These are phyloP conservation scores for Rosa chinensis DNA, from an alignment of 306 rosid species.

Conservation along the genomic window DNA sequence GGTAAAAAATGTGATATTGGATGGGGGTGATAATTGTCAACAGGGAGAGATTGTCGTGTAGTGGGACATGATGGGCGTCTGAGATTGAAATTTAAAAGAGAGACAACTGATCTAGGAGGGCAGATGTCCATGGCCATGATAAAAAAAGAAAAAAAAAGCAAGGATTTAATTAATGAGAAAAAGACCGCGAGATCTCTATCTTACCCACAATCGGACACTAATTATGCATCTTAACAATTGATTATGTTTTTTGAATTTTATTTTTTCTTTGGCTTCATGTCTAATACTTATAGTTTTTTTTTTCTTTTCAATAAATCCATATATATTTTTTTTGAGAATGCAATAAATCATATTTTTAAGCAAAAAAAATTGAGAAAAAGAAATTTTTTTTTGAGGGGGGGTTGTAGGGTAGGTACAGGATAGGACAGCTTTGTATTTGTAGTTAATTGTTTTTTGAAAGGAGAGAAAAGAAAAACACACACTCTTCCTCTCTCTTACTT, in stretches of 20 bases:
- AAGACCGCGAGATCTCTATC: not conserved
- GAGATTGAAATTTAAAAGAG: not conserved
- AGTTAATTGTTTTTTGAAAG: not conserved
- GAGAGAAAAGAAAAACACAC: not conserved
- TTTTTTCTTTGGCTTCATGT: too few species aligned
- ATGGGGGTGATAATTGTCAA: slow-evolving; percentile 8
- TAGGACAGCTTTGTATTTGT: slow-evolving; percentile 35
- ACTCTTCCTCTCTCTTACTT: not conserved
- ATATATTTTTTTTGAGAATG: too few species aligned
- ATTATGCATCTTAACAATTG: too few species aligned
- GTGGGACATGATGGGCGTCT: slow-evolving; percentile 9
- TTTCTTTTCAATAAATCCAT: too few species aligned
- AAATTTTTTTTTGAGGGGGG: not conserved
- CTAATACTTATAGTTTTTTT: too few species aligned
- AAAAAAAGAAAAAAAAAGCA: not conserved
- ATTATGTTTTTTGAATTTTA: too few species aligned
- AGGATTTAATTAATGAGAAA: not conserved
- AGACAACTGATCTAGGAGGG: not conserved
- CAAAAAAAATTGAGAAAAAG: too few species aligned
- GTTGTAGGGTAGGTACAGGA: slow-evolving; percentile 23
- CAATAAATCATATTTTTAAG: not conserved
- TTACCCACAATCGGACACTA: too few species aligned
- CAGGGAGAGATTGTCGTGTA: slow-evolving; percentile 10
- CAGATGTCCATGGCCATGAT: not conserved
- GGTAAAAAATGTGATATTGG: not conserved